These are phyloP conservation scores for Kwoniella pini DNA, from an alignment of 768 basidiomycete species.

Conservation along the genomic window DNA sequence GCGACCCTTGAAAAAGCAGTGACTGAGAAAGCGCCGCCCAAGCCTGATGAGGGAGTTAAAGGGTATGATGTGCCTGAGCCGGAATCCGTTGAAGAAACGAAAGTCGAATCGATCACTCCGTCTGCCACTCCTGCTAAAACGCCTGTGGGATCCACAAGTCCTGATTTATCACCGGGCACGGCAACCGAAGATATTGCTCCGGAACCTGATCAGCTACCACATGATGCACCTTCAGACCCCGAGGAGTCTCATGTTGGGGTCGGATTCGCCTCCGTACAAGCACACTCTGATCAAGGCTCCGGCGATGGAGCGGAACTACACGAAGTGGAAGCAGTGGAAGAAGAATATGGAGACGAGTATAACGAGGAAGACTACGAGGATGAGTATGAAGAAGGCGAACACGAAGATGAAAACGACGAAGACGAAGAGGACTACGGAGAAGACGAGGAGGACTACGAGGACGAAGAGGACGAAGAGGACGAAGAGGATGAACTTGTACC, in stretches of 20 bases:
- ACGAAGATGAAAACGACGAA: slow-evolving; percentile 21
- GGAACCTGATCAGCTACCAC: too few relatives aligned
- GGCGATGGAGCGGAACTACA: slow-evolving; percentile 9
- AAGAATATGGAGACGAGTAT: slow-evolving; percentile 6
- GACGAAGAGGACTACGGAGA: slow-evolving; percentile 23
- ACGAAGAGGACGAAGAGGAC: slow-evolving; percentile 27
- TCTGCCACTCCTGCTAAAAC: not conserved
- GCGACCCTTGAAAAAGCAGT: not conserved
- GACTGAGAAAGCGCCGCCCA: not conserved
- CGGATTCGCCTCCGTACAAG: not conserved
- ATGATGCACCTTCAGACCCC: not conserved
- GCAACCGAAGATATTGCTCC: not conserved
- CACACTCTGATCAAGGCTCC: not conserved
- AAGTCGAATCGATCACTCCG: slow-evolving; percentile 7
- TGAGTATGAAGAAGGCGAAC: slow-evolving; percentile 19
- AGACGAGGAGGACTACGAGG: slow-evolving; percentile 17
- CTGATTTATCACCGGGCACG: not conserved
- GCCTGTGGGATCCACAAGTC: slow-evolving; percentile 1
- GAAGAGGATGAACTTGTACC: slow-evolving; percentile 18
- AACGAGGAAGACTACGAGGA: slow-evolving; percentile 23
- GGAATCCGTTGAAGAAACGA: not conserved
- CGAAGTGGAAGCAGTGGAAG: slow-evolving; percentile 20
- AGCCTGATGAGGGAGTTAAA: slow-evolving; percentile 8
- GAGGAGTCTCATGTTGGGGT: not conserved
- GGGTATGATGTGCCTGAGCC: slow-evolving; percentile 11